A percentile compares a stretch with the other conserved stretches of the same genome.
These are phyloP conservation scores for Candida fluviatilis DNA, from an alignment of 805 yeast genomes.

Conservation along the genomic window DNA sequence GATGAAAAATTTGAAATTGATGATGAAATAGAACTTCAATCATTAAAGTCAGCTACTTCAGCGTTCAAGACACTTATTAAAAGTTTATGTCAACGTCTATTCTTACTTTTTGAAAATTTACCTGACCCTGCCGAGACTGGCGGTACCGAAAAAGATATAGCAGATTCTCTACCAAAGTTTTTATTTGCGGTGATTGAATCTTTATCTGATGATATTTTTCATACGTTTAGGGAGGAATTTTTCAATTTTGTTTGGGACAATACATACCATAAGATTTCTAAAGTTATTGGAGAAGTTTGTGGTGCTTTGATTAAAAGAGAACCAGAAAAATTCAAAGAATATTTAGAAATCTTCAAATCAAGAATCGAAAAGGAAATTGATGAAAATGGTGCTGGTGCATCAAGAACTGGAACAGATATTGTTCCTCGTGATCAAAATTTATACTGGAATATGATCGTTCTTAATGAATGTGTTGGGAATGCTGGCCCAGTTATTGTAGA, in stretches of 20 bases:
- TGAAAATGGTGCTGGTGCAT: slow-evolving; percentile 77
- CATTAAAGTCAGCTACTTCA: slow-evolving; percentile 70
- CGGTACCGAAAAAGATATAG: slow-evolving; percentile 47
- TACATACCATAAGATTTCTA: slow-evolving; percentile 56
- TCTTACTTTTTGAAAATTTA: slow-evolving; percentile 62
- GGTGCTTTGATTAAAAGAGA: slow-evolving; percentile 69
- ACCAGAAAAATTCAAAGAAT: slow-evolving; percentile 42
- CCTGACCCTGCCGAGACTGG: slow-evolving; percentile 54
- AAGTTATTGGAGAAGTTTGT: slow-evolving; percentile 65
- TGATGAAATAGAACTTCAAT: slow-evolving; percentile 43
- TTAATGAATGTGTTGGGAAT: slow-evolving; percentile 68
- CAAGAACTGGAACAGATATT: slow-evolving; percentile 62
- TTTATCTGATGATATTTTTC: slow-evolving; percentile 52
- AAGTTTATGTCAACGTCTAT: slow-evolving; percentile 53
- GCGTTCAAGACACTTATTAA: slow-evolving; percentile 60
- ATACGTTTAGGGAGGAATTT: slow-evolving; percentile 41
- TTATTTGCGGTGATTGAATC: slow-evolving; percentile 48
- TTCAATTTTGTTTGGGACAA: slow-evolving; percentile 58
- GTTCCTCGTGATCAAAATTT: slow-evolving; percentile 76
- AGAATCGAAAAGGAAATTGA: slow-evolving; percentile 62
- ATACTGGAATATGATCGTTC: slow-evolving; percentile 63
- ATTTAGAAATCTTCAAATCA: slow-evolving; percentile 43
- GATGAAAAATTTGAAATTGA: slow-evolving; percentile 35
- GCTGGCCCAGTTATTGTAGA: slow-evolving; percentile 51
- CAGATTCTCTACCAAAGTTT: slow-evolving; percentile 33